Conservation (phyloP, 2,329 filamentous ascomycete species). For the Aspergillus awamori region DNA sequence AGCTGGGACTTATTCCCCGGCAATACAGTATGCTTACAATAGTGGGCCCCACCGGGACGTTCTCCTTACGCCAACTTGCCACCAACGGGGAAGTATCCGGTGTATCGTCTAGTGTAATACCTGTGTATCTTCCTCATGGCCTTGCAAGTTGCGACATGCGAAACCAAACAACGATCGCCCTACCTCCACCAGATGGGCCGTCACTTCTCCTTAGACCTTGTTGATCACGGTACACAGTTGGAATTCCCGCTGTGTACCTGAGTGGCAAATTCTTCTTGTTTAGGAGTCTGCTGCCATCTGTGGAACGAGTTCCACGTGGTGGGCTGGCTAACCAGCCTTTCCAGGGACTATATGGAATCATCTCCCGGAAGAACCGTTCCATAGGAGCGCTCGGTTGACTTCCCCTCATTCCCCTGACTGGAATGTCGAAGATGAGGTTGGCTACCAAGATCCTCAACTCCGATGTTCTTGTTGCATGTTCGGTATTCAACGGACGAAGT, state of each 20-base stretch:
- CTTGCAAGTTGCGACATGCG: background rate
- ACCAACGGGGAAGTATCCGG: conserved; percentile 1
- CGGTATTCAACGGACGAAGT: background rate
- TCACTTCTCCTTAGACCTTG: background rate
- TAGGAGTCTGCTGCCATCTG: background rate
- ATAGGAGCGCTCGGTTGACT: background rate
- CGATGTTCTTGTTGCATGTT: background rate
- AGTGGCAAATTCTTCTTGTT: background rate
- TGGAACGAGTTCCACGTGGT: background rate
- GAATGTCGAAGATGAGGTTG: background rate
- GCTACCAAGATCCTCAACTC: background rate
- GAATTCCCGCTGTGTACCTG: background rate
- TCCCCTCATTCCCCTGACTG: background rate
- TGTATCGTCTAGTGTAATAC: background rate
- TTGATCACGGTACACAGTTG: background rate
- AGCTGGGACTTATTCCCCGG: background rate
- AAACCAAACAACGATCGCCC: background rate
- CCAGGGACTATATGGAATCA: background rate
- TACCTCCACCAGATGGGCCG: background rate
- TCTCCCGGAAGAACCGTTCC: background rate
- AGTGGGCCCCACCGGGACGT: background rate
- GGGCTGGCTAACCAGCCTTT: background rate
- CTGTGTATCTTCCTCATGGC: background rate
- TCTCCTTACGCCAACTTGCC: background rate
- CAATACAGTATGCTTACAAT: conserved; percentile 4